These are phyloP conservation scores for Nicotiana undulata DNA, from an alignment of 257 asterid genomes.

Conservation along the genomic window DNA sequence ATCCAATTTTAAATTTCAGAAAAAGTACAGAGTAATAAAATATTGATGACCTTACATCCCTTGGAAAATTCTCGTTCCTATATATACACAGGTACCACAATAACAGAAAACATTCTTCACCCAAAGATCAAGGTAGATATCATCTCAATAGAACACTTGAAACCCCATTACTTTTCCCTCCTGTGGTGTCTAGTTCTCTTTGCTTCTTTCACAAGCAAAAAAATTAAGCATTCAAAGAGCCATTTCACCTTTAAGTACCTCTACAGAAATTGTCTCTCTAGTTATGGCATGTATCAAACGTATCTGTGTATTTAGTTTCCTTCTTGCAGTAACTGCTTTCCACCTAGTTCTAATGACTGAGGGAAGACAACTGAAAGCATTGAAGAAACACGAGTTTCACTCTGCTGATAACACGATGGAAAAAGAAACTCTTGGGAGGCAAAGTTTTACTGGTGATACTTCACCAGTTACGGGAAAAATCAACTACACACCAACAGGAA, in stretches of 20 bases:
- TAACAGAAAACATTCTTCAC: neutral
- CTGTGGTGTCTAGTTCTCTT: neutral
- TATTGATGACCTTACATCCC: neutral
- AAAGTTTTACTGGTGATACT: neutral
- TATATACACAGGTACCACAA: neutral
- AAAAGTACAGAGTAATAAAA: neutral
- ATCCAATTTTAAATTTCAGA: conserved; percentile 5
- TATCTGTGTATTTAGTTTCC: conserved; percentile 19
- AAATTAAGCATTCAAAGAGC: neutral
- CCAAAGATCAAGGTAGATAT: neutral
- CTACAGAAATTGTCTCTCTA: neutral
- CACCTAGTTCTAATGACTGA: conserved; percentile 23
- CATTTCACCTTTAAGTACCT: neutral
- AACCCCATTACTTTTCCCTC: neutral
- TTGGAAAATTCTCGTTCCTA: neutral
- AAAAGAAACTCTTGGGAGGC: neutral
- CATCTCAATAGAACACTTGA: neutral
- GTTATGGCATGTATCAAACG: conserved; percentile 29
- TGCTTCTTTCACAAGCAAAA: neutral
- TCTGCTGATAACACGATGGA: conserved; percentile 7
- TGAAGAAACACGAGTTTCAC: conserved; percentile 6
- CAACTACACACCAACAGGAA: conserved; percentile 22
- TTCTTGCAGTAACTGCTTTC: conserved; percentile 22
- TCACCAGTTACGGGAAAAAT: neutral
- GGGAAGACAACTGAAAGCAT: conserved; percentile 37